Conservation (phyloP, 2,329 filamentous ascomycete genomes). For the Fusarium dimerum region DNA sequence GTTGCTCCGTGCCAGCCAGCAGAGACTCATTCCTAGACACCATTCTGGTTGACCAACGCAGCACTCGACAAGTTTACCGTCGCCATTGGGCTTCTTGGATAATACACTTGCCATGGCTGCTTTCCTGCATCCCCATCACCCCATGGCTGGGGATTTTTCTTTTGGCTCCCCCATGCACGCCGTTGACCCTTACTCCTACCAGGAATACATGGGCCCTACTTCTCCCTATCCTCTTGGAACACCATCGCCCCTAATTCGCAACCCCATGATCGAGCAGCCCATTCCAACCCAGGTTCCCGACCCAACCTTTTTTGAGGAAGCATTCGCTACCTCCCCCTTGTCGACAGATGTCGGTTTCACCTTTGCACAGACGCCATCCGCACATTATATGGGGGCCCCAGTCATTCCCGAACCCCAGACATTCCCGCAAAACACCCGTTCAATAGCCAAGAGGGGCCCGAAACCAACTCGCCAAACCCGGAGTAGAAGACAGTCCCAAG, state of each 20-base stretch:
- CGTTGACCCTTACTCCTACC: not conserved
- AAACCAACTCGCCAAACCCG: conserved; percentile 9
- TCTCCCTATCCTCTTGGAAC: conserved; percentile 23
- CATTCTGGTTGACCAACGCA: not conserved
- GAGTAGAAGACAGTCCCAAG: conserved; percentile 13
- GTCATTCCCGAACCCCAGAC: conserved; percentile 4
- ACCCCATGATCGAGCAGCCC: conserved; percentile 19
- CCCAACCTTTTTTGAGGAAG: conserved; percentile 30
- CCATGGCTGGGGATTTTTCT: not conserved
- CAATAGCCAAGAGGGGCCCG: conserved; percentile 12
- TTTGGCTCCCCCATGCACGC: not conserved
- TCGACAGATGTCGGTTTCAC: conserved; percentile 20
- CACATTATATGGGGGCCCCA: conserved; percentile 13
- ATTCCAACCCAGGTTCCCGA: conserved; percentile 18
- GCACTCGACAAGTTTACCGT: conserved; percentile 1
- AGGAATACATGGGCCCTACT: conserved; percentile 20
- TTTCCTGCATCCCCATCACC: conserved; percentile 21
- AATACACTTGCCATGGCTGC: conserved; percentile 12
- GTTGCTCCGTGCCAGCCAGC: not conserved
- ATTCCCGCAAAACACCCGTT: conserved; percentile 5
- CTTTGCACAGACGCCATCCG: conserved; percentile 13
- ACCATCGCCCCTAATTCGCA: conserved; percentile 21
- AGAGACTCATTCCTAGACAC: not conserved
- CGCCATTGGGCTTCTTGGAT: conserved; percentile 4
- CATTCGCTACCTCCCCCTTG: conserved; percentile 22